These are phyloP conservation scores for Exophiala viscosa DNA, from an alignment of 2,329 filamentous ascomycete species.

Conservation along the genomic window DNA sequence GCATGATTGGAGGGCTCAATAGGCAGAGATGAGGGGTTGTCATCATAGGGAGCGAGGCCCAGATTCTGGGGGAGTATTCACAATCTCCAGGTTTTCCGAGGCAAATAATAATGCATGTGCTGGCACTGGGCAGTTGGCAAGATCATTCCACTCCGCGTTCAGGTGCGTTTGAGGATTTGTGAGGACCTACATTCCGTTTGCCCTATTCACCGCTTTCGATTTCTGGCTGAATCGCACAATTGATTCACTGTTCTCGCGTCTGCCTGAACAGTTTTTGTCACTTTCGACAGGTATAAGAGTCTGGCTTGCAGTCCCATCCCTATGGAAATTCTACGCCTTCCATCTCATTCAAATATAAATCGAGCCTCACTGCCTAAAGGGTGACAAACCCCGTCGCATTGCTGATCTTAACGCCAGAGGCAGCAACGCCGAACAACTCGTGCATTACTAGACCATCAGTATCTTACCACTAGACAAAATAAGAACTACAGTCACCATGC, in stretches of 20 bases:
- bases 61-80: no score
- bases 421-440: background rate
- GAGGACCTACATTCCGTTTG: no score
- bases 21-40: no score
- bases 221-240: background rate
- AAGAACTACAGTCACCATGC: conserved; percentile 35
- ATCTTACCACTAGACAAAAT: background rate
- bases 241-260: background rate
- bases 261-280: background rate
- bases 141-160: background rate
- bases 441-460: background rate
- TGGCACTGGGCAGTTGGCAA: conserved; percentile 2
- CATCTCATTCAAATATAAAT: conserved; percentile 16
- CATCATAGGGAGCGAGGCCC: no score
- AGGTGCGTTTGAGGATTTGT: no score
- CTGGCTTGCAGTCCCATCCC: conserved; percentile 3
- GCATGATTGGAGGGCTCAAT: no score
- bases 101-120: conserved; percentile 3
- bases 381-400: conserved; percentile 8
- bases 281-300: background rate
- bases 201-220: no score
- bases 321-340: conserved; percentile 25
- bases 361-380: conserved; percentile 24
- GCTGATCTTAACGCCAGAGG: no score
- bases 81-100: no score